A percentile compares a stretch with the other conserved stretches of the same genome.
These are phyloP conservation scores for Fusarium tanahbumbuense DNA, from an alignment of 2,329 filamentous ascomycete genomes.

Conservation along the genomic window DNA sequence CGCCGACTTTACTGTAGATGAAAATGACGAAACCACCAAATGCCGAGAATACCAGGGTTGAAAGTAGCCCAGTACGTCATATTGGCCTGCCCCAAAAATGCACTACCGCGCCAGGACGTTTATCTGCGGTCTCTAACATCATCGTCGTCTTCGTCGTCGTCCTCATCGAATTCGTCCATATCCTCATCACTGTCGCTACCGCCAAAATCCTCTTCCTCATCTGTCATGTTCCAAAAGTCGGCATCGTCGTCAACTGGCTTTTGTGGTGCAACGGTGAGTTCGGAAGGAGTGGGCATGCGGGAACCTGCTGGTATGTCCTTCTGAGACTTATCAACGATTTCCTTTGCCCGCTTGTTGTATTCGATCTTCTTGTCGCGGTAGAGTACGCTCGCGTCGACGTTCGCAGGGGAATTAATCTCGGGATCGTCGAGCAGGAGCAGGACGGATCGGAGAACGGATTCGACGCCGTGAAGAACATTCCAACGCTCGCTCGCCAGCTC, in stretches of 20 bases:
- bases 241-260: slow-evolving; percentile 74
- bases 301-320: slow-evolving; percentile 83
- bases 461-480: slow-evolving; percentile 93
- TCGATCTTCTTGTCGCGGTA: slow-evolving; percentile 77
- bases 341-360: slow-evolving; percentile 77
- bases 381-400: slow-evolving; percentile 91
- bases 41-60: not conserved
- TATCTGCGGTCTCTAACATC: slow-evolving; percentile 56
- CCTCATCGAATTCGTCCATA: slow-evolving; percentile 69
- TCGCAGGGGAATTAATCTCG: slow-evolving; percentile 92
- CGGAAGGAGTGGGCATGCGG: slow-evolving; percentile 80
- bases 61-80: not conserved
- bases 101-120: not conserved
- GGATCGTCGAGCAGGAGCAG: slow-evolving; percentile 92
- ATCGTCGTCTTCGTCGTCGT: slow-evolving; percentile 63
- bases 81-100: slow-evolving; percentile 5
- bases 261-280: slow-evolving; percentile 70
- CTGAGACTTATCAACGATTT: slow-evolving; percentile 79
- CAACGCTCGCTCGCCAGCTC: slow-evolving; percentile 91
- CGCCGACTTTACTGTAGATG: slow-evolving; percentile 25
- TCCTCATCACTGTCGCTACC: slow-evolving; percentile 77
- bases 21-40: slow-evolving; percentile 30
- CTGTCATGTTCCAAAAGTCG: slow-evolving; percentile 84
- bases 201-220: slow-evolving; percentile 81
- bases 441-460: slow-evolving; percentile 93